Base-by-base conservation (phyloP, 2,329 filamentous ascomycete genomes). In the Aspergillus thermomutatus region DNA sequence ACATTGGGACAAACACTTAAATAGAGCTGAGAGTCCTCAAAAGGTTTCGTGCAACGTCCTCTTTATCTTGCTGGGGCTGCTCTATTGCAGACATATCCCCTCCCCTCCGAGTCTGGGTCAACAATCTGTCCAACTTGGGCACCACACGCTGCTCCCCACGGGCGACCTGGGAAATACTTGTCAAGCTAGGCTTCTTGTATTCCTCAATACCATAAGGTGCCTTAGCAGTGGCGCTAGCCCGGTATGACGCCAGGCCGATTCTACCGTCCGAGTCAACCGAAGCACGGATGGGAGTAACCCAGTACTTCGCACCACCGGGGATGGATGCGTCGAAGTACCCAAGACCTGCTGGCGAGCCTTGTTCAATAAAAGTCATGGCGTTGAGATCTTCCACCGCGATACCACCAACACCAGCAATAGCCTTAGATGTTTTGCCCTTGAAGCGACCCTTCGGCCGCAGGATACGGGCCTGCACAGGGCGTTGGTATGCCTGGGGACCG, bases 401-500 rank as follows among this genome's bases (percentile, higher is more conserved):
- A 70, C 75, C 75, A 66, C 67, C 75, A 46, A 77, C 67, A 70
- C 75, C 75, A 17, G 72, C 66, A 50, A 73, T 66, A 23, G 72
- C 72, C 57, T 68, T 72, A 10, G 64, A 64, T 43, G 58, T 58
- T 31, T 60, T 66, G 54, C 72, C 72, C 56, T 69, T 71, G 46
- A 68, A 67, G 40, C 69, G 67, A 49, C 66, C 68, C 68, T 74
- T 78, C 4, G 81, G 78, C 50, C 78, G 73, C 54, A 89, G 68
- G 21, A 87, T 78, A 60, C 86, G 83, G 4, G 84, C 82, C 58
- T 82, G 70, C 3, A 87, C 76, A 0, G 85, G 85, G 4, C 78
- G 66, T 25, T 75, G 75, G 27, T 74, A 65, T 2, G 72, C 71
- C 64, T 86, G 85, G 9, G 86, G 86, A 3, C 86, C 86, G 62